Evolutionary conservation across 495 filamentous ascomycete genomes (phyloP).

Genomic region (Aspergillus homomorphus): DNA sequence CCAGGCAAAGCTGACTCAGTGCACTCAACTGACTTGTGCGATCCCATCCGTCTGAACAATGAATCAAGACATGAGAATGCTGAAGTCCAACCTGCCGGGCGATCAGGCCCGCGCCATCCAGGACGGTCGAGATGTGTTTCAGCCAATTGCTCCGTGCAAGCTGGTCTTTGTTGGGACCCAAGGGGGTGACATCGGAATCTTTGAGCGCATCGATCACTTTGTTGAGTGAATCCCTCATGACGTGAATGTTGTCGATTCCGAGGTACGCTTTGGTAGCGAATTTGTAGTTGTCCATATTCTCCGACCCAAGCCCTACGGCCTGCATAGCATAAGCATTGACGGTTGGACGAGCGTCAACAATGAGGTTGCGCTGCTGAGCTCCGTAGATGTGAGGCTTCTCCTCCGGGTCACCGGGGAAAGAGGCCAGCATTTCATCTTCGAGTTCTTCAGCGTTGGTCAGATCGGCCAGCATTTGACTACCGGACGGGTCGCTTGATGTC

Average conservation of each 20-base stretch:
- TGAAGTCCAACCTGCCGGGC: slow-evolving; percentile 85
- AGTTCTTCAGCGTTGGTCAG: slow-evolving; percentile 59
- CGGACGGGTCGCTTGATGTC: slow-evolving; percentile 52
- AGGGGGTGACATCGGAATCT: slow-evolving; percentile 81
- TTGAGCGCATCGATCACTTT: slow-evolving; percentile 89
- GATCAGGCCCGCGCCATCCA: slow-evolving; percentile 82
- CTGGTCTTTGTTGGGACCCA: slow-evolving; percentile 79
- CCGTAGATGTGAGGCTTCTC: slow-evolving; percentile 70
- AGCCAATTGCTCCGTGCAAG: slow-evolving; percentile 86
- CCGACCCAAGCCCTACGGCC: slow-evolving; percentile 86
- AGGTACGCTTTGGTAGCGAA: slow-evolving; percentile 89
- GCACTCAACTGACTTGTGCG: slow-evolving; percentile 93
- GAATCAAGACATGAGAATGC: slow-evolving; percentile 92
- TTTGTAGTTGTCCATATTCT: slow-evolving; percentile 97
- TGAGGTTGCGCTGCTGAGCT: slow-evolving; percentile 90
- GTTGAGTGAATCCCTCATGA: slow-evolving; percentile 89
- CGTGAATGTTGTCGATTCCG: slow-evolving; percentile 99
- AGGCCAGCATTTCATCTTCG: slow-evolving; percentile 68
- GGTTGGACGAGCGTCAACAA: slow-evolving; percentile 93
- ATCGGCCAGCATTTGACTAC: slow-evolving; percentile 38
- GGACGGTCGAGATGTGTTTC: slow-evolving; percentile 79
- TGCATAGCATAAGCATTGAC: slow-evolving; percentile 98
- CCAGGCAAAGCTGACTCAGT: slow-evolving; percentile 88
- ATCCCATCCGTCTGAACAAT: slow-evolving; percentile 99
- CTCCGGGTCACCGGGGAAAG: slow-evolving; percentile 37